Conservation (phyloP, 2,329 filamentous ascomycete species). For the Diaporthe ilicicola region DNA sequence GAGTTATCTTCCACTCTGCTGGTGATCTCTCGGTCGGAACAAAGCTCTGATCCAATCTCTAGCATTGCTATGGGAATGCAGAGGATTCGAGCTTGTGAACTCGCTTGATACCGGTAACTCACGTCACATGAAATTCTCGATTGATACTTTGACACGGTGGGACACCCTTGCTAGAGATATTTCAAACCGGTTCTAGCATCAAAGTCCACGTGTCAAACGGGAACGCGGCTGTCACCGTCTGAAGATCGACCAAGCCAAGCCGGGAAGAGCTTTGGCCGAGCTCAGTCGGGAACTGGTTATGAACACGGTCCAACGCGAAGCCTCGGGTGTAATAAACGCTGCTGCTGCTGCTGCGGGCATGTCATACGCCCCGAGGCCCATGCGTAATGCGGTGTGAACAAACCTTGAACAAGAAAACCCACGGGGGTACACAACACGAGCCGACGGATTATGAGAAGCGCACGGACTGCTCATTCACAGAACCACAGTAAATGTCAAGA, state of each 20-base stretch:
- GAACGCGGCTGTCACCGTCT: background rate
- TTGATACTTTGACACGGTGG: no score
- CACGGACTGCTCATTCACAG: background rate
- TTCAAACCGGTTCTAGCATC: no score
- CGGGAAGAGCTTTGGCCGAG: background rate
- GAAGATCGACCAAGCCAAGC: background rate
- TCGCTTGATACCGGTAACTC: no score
- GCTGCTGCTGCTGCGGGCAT: background rate
- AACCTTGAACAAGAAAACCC: background rate
- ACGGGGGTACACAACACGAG: background rate
- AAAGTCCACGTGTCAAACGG: no score
- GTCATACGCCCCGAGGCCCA: background rate
- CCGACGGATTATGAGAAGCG: background rate
- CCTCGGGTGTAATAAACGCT: background rate
- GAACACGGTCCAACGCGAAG: background rate
- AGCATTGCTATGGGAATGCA: no score
- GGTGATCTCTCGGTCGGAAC: no score
- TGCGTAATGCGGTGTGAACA: background rate
- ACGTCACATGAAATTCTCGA: no score
- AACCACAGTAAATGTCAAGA: constrained; percentile 11
- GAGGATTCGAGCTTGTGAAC: no score
- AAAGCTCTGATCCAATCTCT: no score
- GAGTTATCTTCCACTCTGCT: no score
- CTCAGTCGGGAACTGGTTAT: no score
- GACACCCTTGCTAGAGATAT: no score